Percentiles rank a stretch among this genome's conserved stretches.
These are phyloP conservation scores for Eucalyptus globulus DNA, from an alignment of 345 rosid species.

Conservation along the genomic window DNA sequence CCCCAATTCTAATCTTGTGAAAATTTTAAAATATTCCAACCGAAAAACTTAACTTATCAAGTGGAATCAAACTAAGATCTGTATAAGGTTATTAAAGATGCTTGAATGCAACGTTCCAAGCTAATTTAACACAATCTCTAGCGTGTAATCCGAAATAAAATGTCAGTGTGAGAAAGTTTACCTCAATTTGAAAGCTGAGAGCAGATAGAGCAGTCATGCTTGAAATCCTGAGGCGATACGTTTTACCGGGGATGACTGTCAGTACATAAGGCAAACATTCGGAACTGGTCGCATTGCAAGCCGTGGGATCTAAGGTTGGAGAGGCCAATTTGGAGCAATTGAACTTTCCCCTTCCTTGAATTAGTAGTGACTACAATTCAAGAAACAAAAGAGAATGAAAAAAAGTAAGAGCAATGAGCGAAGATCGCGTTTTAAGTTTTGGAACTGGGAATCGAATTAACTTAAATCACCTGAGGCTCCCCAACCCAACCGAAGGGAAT, in stretches of 20 bases:
- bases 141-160: neutral
- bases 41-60: neutral
- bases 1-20: neutral
- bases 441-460: neutral
- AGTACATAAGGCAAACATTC: constrained; percentile 42
- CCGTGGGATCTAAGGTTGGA: constrained; percentile 4
- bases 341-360: constrained; percentile 66
- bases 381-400: neutral
- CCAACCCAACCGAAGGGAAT: constrained; percentile 57
- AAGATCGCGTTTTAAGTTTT: neutral
- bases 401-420: neutral
- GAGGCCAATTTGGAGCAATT: constrained; percentile 28
- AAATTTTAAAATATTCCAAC: neutral
- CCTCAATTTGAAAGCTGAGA: constrained; percentile 82
- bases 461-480: constrained; percentile 54
- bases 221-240: constrained; percentile 47
- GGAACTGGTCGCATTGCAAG: constrained; percentile 37
- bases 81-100: neutral
- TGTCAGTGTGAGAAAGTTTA: neutral
- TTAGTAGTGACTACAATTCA: constrained; percentile 49
- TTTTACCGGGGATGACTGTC: constrained; percentile 50
- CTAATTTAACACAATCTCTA: neutral
- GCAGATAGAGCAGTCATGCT: constrained; percentile 70
- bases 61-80: neutral
- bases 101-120: neutral